phyloP scores from a whole-genome alignment of 768 basidiomycete genomes.

The Mycena olivaceomarginata region DNA sequence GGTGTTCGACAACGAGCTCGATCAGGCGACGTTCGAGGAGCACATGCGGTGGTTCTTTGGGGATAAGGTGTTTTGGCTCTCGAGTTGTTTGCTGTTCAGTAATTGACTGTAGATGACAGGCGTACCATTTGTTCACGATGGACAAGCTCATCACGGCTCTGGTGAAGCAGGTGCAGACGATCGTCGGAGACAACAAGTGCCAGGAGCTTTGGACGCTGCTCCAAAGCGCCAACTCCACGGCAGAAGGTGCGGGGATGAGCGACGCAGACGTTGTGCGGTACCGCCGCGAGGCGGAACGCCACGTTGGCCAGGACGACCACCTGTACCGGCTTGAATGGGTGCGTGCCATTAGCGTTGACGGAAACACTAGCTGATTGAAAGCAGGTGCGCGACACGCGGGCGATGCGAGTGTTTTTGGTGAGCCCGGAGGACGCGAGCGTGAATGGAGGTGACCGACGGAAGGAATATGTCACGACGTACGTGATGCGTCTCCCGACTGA shows the following conservation, averaged over 20 bases:
- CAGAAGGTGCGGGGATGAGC: slow-evolving; percentile 60
- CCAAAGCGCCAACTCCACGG: slow-evolving; percentile 75
- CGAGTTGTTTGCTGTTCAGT: slow-evolving; percentile 5
- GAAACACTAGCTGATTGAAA: slow-evolving; percentile 36
- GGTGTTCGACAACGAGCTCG: slow-evolving; percentile 94
- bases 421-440: slow-evolving; percentile 80
- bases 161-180: slow-evolving; percentile 95
- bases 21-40: slow-evolving; percentile 95
- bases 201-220: slow-evolving; percentile 90
- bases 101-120: slow-evolving; percentile 69
- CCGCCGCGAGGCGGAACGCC: slow-evolving; percentile 86
- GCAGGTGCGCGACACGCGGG: slow-evolving; percentile 74
- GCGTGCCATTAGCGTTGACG: slow-evolving; percentile 49
- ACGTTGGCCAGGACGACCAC: slow-evolving; percentile 85
- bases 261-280: slow-evolving; percentile 85
- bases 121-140: slow-evolving; percentile 93
- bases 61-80: slow-evolving; percentile 75
- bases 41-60: slow-evolving; percentile 97
- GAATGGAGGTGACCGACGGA: slow-evolving; percentile 80
- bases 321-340: slow-evolving; percentile 90
- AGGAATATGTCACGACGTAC: slow-evolving; percentile 84
- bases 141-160: slow-evolving; percentile 94
- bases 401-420: slow-evolving; percentile 77
- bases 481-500: slow-evolving; percentile 84
- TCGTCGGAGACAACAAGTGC: slow-evolving; percentile 89